A percentile compares a stretch with the other conserved stretches of the same genome.
Evolutionary conservation across 2,329 filamentous ascomycete species (phyloP).

Genomic region (Sphaerulina musiva): DNA sequence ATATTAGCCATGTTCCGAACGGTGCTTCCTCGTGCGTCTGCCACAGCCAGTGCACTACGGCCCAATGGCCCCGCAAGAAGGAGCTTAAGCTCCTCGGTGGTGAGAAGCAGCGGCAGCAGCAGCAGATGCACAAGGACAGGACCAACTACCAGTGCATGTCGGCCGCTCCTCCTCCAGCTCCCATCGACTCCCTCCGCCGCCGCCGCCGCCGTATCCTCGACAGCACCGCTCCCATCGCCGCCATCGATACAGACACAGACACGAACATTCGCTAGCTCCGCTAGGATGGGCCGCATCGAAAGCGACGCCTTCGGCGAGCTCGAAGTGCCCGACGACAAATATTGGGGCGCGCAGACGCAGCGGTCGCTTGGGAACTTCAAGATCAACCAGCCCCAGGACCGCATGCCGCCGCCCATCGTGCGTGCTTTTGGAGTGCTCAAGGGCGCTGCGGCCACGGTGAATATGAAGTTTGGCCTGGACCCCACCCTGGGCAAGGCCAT

Average conservation of each 20-base stretch:
- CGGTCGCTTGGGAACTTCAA: constrained; percentile 95
- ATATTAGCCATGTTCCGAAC: constrained; percentile 17
- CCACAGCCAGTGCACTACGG: constrained; percentile 10
- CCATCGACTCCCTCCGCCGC: constrained; percentile 2
- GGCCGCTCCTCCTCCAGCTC: background rate
- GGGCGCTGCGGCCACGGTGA: constrained; percentile 90
- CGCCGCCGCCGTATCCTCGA: background rate
- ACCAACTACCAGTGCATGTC: background rate
- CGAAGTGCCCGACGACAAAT: constrained; percentile 84
- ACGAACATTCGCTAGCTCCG: constrained; percentile 30
- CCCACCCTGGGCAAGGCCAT: constrained; percentile 86
- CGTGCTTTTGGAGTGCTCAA: constrained; percentile 95
- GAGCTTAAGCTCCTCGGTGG: constrained; percentile 11
- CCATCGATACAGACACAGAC: background rate
- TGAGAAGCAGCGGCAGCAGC: background rate
- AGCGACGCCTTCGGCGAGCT: constrained; percentile 97
- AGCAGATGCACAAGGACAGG: too few relatives aligned
- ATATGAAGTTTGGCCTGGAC: constrained; percentile 90
- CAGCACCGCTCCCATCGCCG: background rate
- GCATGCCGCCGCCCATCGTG: constrained; percentile 90
- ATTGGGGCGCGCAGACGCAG: constrained; percentile 98
- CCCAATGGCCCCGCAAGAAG: constrained; percentile 15
- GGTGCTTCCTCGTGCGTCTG: constrained; percentile 14
- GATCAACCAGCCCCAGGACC: constrained; percentile 98
- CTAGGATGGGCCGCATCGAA: constrained; percentile 58